A percentile compares a stretch with the other conserved stretches of the same genome.
Evolutionary conservation across 208 protist genomes (phyloP).

Genomic region (Leishmania tarentolae): DNA sequence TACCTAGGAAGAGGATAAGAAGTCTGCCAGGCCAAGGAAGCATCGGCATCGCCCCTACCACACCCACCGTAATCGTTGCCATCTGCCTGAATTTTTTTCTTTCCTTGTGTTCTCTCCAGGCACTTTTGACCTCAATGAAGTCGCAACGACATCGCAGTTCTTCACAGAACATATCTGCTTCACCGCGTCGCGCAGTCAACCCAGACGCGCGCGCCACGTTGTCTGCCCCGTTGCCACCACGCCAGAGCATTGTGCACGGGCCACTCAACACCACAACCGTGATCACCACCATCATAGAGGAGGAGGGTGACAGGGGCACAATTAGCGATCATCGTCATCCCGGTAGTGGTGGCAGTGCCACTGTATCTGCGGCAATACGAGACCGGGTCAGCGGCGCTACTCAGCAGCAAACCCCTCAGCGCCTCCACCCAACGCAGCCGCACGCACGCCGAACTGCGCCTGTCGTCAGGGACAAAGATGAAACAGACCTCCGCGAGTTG

Average conservation of each 20-base stretch:
- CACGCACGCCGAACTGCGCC: conserved; percentile 12
- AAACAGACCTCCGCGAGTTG: conserved; percentile 28
- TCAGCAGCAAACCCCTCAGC: not conserved
- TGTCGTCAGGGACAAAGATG: conserved; percentile 19
- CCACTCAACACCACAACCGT: conserved; percentile 19
- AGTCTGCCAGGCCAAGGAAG: not conserved
- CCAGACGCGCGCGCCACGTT: not conserved
- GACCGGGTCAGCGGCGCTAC: not conserved
- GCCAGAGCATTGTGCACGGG: conserved; percentile 24
- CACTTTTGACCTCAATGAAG: not conserved
- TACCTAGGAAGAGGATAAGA: not conserved
- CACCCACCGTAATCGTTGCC: not conserved
- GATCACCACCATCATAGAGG: conserved; percentile 16
- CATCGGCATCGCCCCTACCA: not conserved
- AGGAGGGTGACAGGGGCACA: not conserved
- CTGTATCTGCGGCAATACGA: not conserved
- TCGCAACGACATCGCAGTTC: not conserved
- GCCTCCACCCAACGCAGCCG: not conserved
- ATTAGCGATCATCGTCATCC: not conserved
- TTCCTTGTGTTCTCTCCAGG: not conserved
- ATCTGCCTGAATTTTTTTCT: not conserved
- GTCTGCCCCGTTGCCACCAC: conserved; percentile 5
- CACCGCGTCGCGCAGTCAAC: not conserved
- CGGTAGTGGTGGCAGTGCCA: not conserved
- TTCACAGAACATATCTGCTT: not conserved